Evolutionary conservation across 2,329 filamentous ascomycete genomes (phyloP), one percentile per base, ranked within the genome.

Genomic region (Drechslerella dactyloides): DNA sequence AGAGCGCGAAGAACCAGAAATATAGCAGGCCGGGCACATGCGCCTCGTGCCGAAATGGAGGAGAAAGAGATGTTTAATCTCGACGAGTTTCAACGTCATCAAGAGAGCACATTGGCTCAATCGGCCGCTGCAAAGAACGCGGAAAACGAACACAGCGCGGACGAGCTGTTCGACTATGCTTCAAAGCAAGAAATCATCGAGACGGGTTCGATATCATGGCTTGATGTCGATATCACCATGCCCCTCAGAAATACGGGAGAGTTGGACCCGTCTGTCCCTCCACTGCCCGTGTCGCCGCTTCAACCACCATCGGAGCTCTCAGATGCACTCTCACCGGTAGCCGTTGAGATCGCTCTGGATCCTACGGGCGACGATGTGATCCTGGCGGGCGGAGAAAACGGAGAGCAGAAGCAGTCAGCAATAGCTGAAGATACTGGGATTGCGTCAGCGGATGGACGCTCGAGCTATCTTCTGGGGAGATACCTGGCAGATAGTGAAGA

Each of bases 291-390:
- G 52, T 70, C 66, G 27, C 66, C 66, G 27, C 59, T 70, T 42
- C 30, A 64, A 37, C 15, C 35, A 21, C 59, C 66, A 6, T 60
- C 40, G 2, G 66, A 58, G 7, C 52, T 70, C 35, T 19, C 58
- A 42, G 66, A 60, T 2, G 4, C 27, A 23, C 30, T 70, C 48
- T 54, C 27, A 21, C 59, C 37, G 17, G 27, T 17, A 13, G 23
- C 30, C n/a, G 17, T 17, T 35, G 48, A 64, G 30, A 27, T 56
- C 23, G 27, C 10, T 30, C 30, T 51, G 4, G 66, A 70, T 70
- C 59, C 59, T 64, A 51, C 56, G 44, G 59, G 42, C 27, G 66
- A 64, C 19, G 55, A 40, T 27, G 66, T 64, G n/a, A 64, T 64
- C 48, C 17, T 37, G 24, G 35, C 46, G 44, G 33, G 27, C 37